Conservation (phyloP, 345 rosid genomes). For the Kernera saxatilis region DNA sequence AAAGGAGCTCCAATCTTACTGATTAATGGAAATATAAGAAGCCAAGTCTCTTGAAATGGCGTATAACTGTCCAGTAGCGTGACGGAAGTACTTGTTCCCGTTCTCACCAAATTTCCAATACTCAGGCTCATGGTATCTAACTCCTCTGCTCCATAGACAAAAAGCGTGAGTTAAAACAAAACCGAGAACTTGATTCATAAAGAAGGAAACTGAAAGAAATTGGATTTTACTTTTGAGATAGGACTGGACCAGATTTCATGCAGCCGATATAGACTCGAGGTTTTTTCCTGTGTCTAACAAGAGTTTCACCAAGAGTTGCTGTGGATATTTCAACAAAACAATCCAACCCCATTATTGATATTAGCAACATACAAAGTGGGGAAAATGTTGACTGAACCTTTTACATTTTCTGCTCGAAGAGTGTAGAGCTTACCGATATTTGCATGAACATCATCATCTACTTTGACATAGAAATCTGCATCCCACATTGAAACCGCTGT, state of each 20-base stretch:
- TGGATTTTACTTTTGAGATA: conserved; percentile 68
- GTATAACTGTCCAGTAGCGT: conserved; percentile 92
- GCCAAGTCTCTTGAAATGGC: conserved; percentile 93
- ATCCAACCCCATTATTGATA: background rate
- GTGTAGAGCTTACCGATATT: conserved; percentile 48
- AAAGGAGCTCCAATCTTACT: conserved; percentile 35
- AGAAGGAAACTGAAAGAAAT: background rate
- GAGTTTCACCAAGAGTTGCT: conserved; percentile 45
- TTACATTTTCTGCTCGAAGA: background rate
- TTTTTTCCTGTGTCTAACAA: conserved; percentile 80
- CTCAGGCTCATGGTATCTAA: conserved; percentile 89
- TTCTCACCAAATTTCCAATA: conserved; percentile 98
- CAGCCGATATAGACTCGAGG: conserved; percentile 81
- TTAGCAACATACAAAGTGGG: background rate
- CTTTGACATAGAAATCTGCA: conserved; percentile 69
- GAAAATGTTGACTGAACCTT: background rate
- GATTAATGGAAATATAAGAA: conserved; percentile 74
- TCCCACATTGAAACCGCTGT: conserved; percentile 59
- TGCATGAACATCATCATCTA: conserved; percentile 75
- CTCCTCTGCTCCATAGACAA: conserved; percentile 53
- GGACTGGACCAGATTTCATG: conserved; percentile 97
- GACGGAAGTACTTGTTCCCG: conserved; percentile 90
- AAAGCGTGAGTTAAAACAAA: background rate
- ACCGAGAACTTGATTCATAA: background rate
- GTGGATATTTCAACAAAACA: background rate